A percentile compares a stretch with the other conserved stretches of the same genome.
Evolutionary conservation across 1,284 basidiomycete species (phyloP).

Genomic region (Somion occarium): DNA sequence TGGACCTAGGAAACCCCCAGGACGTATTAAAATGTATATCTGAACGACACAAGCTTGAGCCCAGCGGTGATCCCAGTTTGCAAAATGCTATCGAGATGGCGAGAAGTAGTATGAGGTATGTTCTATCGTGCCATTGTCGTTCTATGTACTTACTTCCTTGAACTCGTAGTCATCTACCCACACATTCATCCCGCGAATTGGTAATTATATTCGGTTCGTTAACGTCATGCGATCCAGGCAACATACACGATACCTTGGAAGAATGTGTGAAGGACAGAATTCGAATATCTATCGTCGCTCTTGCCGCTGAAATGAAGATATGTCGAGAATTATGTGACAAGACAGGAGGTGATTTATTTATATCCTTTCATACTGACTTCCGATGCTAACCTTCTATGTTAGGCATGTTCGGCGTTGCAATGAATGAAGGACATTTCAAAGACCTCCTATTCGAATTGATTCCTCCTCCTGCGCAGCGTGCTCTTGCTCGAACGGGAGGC

Average conservation of each 20-base stretch:
- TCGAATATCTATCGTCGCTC: constrained; percentile 87
- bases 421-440: constrained; percentile 96
- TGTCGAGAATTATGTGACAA: constrained; percentile 87
- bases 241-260: constrained; percentile 90
- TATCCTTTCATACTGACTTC: background rate
- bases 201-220: constrained; percentile 91
- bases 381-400: constrained; percentile 11
- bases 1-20: constrained; percentile 79
- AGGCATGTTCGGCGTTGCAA: constrained; percentile 92
- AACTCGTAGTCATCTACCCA: constrained; percentile 78
- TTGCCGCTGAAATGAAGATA: constrained; percentile 97
- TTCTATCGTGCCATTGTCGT: constrained; percentile 3
- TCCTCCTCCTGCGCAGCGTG: constrained; percentile 85
- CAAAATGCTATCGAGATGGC: constrained; percentile 99
- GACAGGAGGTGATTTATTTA: constrained; percentile 68
- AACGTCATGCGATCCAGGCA: constrained; percentile 95
- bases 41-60: constrained; percentile 86
- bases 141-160: background rate
- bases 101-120: constrained; percentile 81
- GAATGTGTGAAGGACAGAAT: constrained; percentile 80
- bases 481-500: constrained; percentile 46
- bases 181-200: constrained; percentile 93
- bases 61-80: constrained; percentile 88
- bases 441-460: constrained; percentile 96
- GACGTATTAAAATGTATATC: constrained; percentile 85